phyloP scores from a whole-genome alignment of 352 stramenopile species.

The Aphanomyces euteiches region DNA sequence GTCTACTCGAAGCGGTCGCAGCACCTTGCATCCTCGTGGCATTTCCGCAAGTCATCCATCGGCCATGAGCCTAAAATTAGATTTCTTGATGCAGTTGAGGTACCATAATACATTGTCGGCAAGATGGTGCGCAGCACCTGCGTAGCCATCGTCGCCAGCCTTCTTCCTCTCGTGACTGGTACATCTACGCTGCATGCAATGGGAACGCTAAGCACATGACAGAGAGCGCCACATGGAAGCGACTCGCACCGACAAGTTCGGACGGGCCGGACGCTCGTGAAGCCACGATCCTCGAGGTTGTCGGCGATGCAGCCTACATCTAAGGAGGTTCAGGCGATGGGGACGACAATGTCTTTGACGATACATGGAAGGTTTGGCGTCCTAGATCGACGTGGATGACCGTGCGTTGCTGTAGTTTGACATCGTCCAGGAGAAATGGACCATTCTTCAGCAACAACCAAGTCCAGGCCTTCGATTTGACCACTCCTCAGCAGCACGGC shows the following conservation, averaged over 20 bases:
- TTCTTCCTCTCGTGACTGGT: background rate
- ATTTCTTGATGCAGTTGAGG: background rate
- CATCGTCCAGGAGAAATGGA: conserved; percentile 1
- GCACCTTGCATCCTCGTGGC: conserved; percentile 53
- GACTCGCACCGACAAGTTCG: background rate
- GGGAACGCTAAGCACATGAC: background rate
- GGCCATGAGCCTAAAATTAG: background rate
- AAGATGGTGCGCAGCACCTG: background rate
- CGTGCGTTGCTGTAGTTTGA: conserved; percentile 5
- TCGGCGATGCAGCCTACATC: conserved; percentile 12
- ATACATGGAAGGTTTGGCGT: conserved; percentile 18
- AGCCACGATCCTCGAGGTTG: conserved; percentile 5
- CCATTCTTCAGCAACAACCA: background rate
- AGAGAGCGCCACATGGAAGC: background rate
- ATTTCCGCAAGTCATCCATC: conserved; percentile 52
- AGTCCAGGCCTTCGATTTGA: conserved; percentile 4
- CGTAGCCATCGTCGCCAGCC: background rate
- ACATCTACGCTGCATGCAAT: conserved; percentile 1
- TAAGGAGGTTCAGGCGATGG: conserved; percentile 26
- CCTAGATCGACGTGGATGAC: background rate
- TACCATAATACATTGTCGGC: background rate
- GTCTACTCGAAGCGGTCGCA: conserved; percentile 61
- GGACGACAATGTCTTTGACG: conserved; percentile 15
- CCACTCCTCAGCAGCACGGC: conserved; percentile 16
- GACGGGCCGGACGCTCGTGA: background rate